Evolutionary conservation across 2,329 filamentous ascomycete genomes (phyloP), one percentile per base, ranked within the genome.

Genomic region (Diaporthe longicolla): DNA sequence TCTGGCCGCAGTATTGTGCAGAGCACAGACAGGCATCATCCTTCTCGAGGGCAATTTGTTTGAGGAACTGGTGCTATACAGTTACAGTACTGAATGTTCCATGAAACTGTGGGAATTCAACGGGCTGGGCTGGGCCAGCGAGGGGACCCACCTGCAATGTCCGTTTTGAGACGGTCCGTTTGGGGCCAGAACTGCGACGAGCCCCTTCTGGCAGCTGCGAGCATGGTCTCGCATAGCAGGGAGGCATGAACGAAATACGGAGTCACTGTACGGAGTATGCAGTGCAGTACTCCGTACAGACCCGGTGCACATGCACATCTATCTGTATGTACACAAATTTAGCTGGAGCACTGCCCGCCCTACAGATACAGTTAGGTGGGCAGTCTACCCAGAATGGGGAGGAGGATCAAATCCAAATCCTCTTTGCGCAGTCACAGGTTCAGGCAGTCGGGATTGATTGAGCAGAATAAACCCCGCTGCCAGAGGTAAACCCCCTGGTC

Each of bases 11-110:
- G 52, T 61, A 37, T 63, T 69, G 71, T 65, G 32, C 32, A 43
- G 45, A 24, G n/a, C 17, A 24, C 21, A 35, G 52, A 69, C 73
- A 73, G 55, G 71, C 73, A 75, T 75, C 50, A 73, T 73, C 73
- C 73, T 48, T 50, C 29, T 37, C 71, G 45, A 17, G 29, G 52
- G 32, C 63, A 72, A 37, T 45, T 26, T 55, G 45, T 26, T 35
- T 70, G 72, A 70, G 40, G 54, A 45, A 59, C 63, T 54, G 35
- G 45, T 29, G 59, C 54, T 55, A 61, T 72, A 29, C 32, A 71
- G 48, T 48, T 63, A 50, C 70, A 40, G 63, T 52, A 52, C 63
- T 54, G 57, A 61, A 59, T 59, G 54, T 2, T 4, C 45, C 19
- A 17, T 52, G 55, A 61, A 63, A 63, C 54, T 52, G 70, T 50